Evolutionary conservation across 768 basidiomycete species (phyloP), one percentile per base, ranked within the genome.

Genomic region (Naematelia encephala): DNA sequence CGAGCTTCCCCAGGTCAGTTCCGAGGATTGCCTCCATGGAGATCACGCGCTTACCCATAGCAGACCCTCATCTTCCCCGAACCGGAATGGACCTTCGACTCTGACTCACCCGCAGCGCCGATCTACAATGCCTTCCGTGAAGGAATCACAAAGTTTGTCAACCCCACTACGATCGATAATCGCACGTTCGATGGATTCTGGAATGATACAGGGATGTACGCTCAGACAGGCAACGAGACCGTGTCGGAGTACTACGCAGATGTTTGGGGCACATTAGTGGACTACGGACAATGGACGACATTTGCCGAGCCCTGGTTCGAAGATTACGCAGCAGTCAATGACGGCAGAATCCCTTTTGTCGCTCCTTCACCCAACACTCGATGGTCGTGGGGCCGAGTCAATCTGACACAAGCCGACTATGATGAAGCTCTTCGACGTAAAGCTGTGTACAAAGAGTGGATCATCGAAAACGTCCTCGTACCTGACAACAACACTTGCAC

Each of bases 281-380:
- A 52, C 0, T 69, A 65, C 53, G 51, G 39, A 39, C 58, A 68
- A 47, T 64, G 56, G 56, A 60, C 46, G 28, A 51, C 66, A 14
- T 59, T 72, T 45, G 68, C 60, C 10, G 39, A 56, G 39, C 70
- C 62, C 2, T 74, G 67, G 60, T 63, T 65, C 53, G 59, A 54
- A 11, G 73, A 66, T 27, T 74, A 72, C 57, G 46, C 62, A 10
- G 56, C 59, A 2, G 50, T 56, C 46, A 62, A 72, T 54, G 61
- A 68, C 21, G 70, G 70, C 11, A 46, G 66, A 19, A 39, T 53
- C 14, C 73, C 73, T 0, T 66, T 70, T 54, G 57, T 68, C 42
- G 67, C 47, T 13, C 61, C 72, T 11, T 49, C 58, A 2, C 68
- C 68, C 5, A 34, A 43, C 13, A 55, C 56, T 8, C 63, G 66